A percentile compares a stretch with the other conserved stretches of the same genome.
These are phyloP conservation scores for Phytophthora pinifolia DNA, from an alignment of 352 stramenopile species.

Conservation along the genomic window DNA sequence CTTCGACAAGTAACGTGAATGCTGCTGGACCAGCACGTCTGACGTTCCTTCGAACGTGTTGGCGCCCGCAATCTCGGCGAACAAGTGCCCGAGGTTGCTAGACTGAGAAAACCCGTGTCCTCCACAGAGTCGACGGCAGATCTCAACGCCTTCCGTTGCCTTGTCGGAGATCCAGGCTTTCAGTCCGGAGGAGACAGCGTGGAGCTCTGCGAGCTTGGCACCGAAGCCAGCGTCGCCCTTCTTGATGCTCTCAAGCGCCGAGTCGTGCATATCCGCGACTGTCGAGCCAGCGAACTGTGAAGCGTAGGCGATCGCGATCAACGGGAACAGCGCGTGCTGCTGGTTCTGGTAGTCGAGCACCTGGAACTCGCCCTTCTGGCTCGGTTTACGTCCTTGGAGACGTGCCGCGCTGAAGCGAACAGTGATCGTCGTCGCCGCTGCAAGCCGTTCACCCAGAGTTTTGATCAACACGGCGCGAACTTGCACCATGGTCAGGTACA, in stretches of 20 bases:
- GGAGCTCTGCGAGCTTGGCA: conserved; percentile 46
- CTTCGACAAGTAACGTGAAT: conserved; percentile 64
- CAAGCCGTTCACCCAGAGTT: neutral
- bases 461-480: conserved; percentile 32
- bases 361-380: conserved; percentile 40
- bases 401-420: conserved; percentile 44
- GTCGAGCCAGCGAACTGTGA: conserved; percentile 31
- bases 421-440: conserved; percentile 36
- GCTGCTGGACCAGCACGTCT: conserved; percentile 71
- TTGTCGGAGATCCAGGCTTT: conserved; percentile 53
- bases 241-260: conserved; percentile 34
- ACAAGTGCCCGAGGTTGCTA: conserved; percentile 34
- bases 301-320: conserved; percentile 36
- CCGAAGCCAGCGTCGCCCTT: conserved; percentile 36
- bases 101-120: conserved; percentile 42
- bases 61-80: conserved; percentile 31
- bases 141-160: conserved; percentile 49
- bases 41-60: conserved; percentile 71
- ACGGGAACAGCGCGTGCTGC: conserved; percentile 40
- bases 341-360: conserved; percentile 60
- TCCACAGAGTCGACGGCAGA: conserved; percentile 44
- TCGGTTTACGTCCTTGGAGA: conserved; percentile 36
- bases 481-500: conserved; percentile 56
- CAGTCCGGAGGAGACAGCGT: conserved; percentile 53
- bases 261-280: conserved; percentile 38